Evolutionary conservation across 257 asterid genomes (phyloP), one percentile per base, ranked within the genome.

Genomic region (Plantago ovata): DNA sequence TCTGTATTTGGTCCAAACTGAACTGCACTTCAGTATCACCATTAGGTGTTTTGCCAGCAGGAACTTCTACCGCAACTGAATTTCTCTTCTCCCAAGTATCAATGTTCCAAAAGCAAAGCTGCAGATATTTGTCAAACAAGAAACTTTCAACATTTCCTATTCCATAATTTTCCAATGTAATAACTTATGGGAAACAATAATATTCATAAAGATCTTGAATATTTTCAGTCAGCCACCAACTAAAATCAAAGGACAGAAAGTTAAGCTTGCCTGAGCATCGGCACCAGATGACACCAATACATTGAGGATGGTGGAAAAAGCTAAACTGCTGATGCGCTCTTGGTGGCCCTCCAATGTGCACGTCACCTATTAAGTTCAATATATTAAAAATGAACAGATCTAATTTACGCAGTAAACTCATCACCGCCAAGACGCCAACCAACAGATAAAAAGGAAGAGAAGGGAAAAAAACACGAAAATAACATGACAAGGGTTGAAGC

Each of bases 1-100:
- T 64, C 69, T 86, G 94, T 20, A 84, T 63, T 70, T 84, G 95
- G 69, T 93, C 97, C 4, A 84, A 56, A 41, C 89, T 95, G 69
- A 93, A 93, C 69, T 89, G 97, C 61, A 93, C 99, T 53, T 89
- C 79, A 22, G 97, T 93, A 63, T 93, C 99, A 45, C 99, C 99
- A 23, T 19, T 65, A 22, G 99, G 91, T 60, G 92, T 81, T 86
- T 86, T 93, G 32, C 95, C 99, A 22, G 79, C 85, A 56, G 97
- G 92, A 28, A 93, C 81, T 68, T 93, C 97, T 56, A 93, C 78
- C 4, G 76, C 80, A 32, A 93, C 86, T 7, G 85, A 65, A 68
- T 84, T 93, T 62, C 92, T 86, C 72, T 84, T 93, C 70, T 86
- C 97, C 99, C 99, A 93, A 0, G 88, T 71, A 72, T 93, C 97